Percentiles rank a stretch among this genome's conserved stretches.
Evolutionary conservation across 2,329 filamentous ascomycete species (phyloP).

Genomic region (Volutella citrinella): DNA sequence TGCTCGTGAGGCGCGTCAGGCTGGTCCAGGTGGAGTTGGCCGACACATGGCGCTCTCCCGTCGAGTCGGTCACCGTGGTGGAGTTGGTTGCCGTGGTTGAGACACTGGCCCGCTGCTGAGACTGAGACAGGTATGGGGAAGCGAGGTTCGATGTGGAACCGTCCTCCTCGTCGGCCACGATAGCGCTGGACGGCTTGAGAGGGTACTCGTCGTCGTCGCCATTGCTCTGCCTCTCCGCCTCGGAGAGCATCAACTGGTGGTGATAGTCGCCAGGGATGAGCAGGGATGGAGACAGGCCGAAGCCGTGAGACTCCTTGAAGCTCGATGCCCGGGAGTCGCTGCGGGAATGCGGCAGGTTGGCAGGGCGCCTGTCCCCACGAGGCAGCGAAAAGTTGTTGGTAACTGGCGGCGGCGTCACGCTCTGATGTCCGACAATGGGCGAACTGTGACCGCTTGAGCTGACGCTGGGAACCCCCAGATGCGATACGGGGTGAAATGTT

Average conservation of each 20-base stretch:
- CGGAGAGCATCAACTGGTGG: conserved; percentile 45
- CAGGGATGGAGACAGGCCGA: conserved; percentile 59
- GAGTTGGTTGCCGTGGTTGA: conserved; percentile 52
- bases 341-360: conserved; percentile 33
- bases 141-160: conserved; percentile 14
- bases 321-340: conserved; percentile 48
- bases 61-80: conserved; percentile 44
- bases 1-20: conserved; percentile 55
- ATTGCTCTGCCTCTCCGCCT: conserved; percentile 26
- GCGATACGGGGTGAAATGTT: conserved; percentile 4
- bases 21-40: conserved; percentile 52
- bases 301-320: conserved; percentile 58
- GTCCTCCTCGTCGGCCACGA: conserved; percentile 17
- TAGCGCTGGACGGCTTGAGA: conserved; percentile 31
- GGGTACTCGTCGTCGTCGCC: conserved; percentile 19
- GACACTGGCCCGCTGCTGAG: conserved; percentile 49
- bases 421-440: conserved; percentile 38
- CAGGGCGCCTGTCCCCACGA: conserved; percentile 33
- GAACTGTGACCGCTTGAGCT: conserved; percentile 49
- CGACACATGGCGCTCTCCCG: conserved; percentile 51
- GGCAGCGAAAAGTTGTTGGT: conserved; percentile 53
- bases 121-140: conserved; percentile 14
- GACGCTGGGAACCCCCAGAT: conserved; percentile 43
- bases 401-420: conserved; percentile 39
- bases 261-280: conserved; percentile 60